A percentile compares a stretch with the other conserved stretches of the same genome.
Conservation (phyloP, 306 rosid genomes). For the Prunus salicina region DNA sequence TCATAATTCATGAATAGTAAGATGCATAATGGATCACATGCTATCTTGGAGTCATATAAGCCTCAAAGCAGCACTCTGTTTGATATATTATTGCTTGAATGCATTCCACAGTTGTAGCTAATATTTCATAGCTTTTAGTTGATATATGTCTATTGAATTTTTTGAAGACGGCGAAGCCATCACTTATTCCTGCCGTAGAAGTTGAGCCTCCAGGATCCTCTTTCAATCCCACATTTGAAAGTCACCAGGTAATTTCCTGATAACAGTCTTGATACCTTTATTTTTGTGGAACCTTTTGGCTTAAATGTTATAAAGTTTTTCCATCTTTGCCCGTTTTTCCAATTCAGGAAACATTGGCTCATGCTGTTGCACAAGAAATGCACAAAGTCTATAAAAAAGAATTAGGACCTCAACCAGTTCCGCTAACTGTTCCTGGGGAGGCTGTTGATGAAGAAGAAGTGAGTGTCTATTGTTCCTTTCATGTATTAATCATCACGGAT, state of each 20-base stretch:
- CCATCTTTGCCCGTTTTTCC: conserved; percentile 14
- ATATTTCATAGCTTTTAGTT: background rate
- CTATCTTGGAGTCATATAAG: background rate
- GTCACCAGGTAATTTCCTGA: conserved; percentile 69
- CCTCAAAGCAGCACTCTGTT: background rate
- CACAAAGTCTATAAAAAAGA: conserved; percentile 81
- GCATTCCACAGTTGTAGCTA: background rate
- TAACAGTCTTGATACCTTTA: background rate
- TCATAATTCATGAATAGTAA: background rate
- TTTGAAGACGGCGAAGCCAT: conserved; percentile 48
- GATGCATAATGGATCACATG: background rate
- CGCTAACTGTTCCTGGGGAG: conserved; percentile 79
- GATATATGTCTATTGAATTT: background rate
- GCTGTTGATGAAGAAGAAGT: conserved; percentile 79
- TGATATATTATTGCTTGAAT: background rate
- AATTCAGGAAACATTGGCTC: conserved; percentile 72
- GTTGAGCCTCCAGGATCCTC: conserved; percentile 94
- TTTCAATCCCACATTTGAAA: conserved; percentile 72
- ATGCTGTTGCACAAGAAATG: conserved; percentile 91
- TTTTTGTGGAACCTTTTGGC: background rate
- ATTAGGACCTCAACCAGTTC: conserved; percentile 89
- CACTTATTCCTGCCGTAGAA: conserved; percentile 86
- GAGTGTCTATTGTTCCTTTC: conserved; percentile 31
- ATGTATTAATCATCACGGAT: background rate
- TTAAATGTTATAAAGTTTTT: background rate